Percentiles rank a stretch among this genome's conserved stretches.
phyloP scores from a whole-genome alignment of 2,329 filamentous ascomycete genomes.

The Lasiodiplodia theobromae region DNA sequence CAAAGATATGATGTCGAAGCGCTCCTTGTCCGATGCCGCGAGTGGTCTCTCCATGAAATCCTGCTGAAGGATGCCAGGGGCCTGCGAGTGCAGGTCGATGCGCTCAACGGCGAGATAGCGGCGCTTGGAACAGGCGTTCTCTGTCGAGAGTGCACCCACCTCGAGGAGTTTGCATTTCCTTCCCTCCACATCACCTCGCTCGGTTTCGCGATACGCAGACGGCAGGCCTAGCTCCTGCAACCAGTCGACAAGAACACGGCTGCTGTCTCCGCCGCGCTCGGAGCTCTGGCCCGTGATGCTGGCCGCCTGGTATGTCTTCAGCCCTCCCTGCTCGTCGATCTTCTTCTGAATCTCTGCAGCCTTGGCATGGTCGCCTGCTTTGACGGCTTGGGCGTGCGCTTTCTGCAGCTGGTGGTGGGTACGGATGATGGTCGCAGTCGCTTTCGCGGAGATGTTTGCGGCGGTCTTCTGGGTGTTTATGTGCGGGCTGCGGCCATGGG shows the following conservation, averaged over 20 bases:
- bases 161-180: conserved; percentile 74
- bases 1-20: conserved; percentile 89
- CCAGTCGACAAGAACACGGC: conserved; percentile 66
- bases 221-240: conserved; percentile 44
- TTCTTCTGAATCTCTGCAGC: conserved; percentile 55
- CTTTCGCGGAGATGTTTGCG: conserved; percentile 60
- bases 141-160: conserved; percentile 83
- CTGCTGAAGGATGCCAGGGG: conserved; percentile 80
- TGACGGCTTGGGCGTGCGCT: conserved; percentile 58
- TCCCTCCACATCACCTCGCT: conserved; percentile 28
- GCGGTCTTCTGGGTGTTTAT: conserved; percentile 41
- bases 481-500: conserved; percentile 44
- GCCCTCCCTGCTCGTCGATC: conserved; percentile 64
- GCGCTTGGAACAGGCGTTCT: conserved; percentile 80
- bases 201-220: conserved; percentile 11
- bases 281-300: conserved; percentile 68
- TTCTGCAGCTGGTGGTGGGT: conserved; percentile 68
- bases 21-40: conserved; percentile 66
- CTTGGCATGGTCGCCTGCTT: conserved; percentile 48
- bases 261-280: conserved; percentile 69
- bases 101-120: conserved; percentile 75
- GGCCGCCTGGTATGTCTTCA: conserved; percentile 67
- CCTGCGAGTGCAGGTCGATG: conserved; percentile 91
- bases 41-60: conserved; percentile 92
- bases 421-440: conserved; percentile 65